Evolutionary conservation across 2,329 filamentous ascomycete genomes (phyloP).

Genomic region (Xylaria hypoxylon): DNA sequence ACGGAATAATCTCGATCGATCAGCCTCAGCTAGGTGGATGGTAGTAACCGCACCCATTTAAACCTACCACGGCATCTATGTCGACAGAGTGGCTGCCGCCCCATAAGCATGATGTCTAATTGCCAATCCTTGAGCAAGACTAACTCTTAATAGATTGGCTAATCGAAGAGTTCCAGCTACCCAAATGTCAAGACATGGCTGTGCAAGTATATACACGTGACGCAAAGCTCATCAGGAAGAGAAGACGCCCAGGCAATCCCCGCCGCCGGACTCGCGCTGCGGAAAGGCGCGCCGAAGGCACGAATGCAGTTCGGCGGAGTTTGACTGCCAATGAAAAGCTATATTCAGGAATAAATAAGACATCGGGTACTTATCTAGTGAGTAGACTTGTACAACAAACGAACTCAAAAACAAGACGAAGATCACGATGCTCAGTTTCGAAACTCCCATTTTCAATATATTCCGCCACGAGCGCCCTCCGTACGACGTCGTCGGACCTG

Average conservation of each 20-base stretch:
- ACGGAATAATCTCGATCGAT: not conserved
- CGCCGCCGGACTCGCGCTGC: not conserved
- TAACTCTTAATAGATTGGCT: not conserved
- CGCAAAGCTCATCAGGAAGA: not conserved
- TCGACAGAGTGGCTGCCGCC: not conserved
- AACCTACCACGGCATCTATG: not conserved
- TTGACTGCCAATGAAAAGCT: not conserved
- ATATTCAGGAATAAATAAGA: not conserved
- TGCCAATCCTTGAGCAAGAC: not conserved
- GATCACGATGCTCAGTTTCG: not conserved
- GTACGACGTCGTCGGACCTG: constrained; percentile 13
- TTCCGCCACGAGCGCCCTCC: constrained; percentile 3
- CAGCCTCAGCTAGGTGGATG: constrained; percentile 12
- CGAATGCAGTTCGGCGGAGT: too few species aligned
- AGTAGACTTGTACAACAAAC: not conserved
- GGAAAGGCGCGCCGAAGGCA: not conserved
- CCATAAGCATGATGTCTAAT: not conserved
- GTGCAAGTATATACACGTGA: not conserved
- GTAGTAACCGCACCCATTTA: too few species aligned
- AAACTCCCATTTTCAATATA: constrained; percentile 5
- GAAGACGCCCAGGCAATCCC: not conserved
- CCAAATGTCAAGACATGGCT: not conserved
- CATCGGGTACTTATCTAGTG: not conserved
- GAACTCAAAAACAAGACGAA: not conserved
- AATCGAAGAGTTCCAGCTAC: not conserved